Evolutionary conservation across 78 protist species (phyloP), one percentile per base, ranked within the genome.

Genomic region (Dictyostelium purpureum): DNA sequence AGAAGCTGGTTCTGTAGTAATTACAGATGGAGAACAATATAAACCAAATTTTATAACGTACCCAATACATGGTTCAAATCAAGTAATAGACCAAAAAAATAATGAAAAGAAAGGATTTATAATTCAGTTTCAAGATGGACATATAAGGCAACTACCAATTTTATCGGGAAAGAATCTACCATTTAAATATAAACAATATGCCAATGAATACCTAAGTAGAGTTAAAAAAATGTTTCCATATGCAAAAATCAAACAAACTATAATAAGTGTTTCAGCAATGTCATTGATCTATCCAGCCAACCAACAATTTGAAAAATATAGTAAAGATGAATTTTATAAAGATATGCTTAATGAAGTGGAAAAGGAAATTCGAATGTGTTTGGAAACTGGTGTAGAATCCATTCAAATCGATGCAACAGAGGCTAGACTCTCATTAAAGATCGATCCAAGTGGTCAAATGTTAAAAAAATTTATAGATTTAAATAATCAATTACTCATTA

Each of bases 261-360:
- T 82, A 1, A 82, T 82, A 16, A 45, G 67, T 16, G 74, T 76
- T 5, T 51, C 70, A 3, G 90, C 90, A 38, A 82, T 82, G 78
- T 57, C 76, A 6, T 28, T 82, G 18, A 35, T 82, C 16, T 82
- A 82, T 54, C 90, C 90, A 14, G 1, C 56, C 4, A 45, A 45
- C 45, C 7, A 26, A 12, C 16, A 24, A n/a, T 24, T 56, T 0
- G 70, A 75, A 1, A 49, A 49, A 9, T 82, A 82, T 28, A 47
- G 79, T 16, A 35, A 77, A 47, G 40, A 38, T 0, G 54, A 52
- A 42, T 82, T 70, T 26, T 9, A 70, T 0, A 47, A 49, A 0
- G 79, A 82, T 47, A 70, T 82, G 80, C 40, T 82, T 7, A 70
- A 82, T 35, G 90, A 82, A 43, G 66, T 67, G n/a, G 90, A 82